Percentiles rank a stretch among this genome's conserved stretches.
Conservation (phyloP, 2,329 filamentous ascomycete genomes). For the Aspergillus spinulosporus region DNA sequence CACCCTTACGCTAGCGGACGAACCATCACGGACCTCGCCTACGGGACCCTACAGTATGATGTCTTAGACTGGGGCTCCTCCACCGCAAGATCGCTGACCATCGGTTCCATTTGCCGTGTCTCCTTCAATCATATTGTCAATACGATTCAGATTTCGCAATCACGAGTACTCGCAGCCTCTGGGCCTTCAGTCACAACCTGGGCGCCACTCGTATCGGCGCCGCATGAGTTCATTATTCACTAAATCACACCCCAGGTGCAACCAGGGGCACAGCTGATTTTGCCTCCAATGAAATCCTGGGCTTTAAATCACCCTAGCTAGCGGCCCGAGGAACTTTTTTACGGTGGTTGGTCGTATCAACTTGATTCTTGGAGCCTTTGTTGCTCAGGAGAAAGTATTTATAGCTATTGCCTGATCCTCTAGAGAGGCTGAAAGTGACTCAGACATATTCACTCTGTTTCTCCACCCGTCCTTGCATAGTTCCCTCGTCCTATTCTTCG, state of each 20-base stretch:
- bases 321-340: slow-evolving; percentile 1
- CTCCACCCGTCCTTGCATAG: not conserved
- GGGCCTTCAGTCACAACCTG: slow-evolving; percentile 11
- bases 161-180: not conserved
- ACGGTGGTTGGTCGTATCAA: not conserved
- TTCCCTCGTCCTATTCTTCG: slow-evolving; percentile 10
- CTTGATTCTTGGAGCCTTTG: not conserved
- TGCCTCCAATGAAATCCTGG: slow-evolving; percentile 18
- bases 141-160: slow-evolving; percentile 16
- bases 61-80: slow-evolving; percentile 19
- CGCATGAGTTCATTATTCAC: not conserved
- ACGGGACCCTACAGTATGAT: slow-evolving; percentile 1
- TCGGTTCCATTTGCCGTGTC: slow-evolving; percentile 12
- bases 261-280: slow-evolving; percentile 14
- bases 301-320: slow-evolving; percentile 5
- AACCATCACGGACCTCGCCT: slow-evolving; percentile 8
- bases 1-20: slow-evolving; percentile 8
- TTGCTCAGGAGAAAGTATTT: slow-evolving; percentile 15
- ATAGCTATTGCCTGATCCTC: slow-evolving; percentile 9
- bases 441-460: slow-evolving; percentile 1
- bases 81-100: slow-evolving; percentile 21
- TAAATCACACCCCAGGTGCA: slow-evolving; percentile 3
- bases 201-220: slow-evolving; percentile 5
- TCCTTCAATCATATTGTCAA: slow-evolving; percentile 26
- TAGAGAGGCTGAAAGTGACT: slow-evolving; percentile 6